phyloP scores from a whole-genome alignment of 1,284 basidiomycete species.

The Boletus sp. region DNA sequence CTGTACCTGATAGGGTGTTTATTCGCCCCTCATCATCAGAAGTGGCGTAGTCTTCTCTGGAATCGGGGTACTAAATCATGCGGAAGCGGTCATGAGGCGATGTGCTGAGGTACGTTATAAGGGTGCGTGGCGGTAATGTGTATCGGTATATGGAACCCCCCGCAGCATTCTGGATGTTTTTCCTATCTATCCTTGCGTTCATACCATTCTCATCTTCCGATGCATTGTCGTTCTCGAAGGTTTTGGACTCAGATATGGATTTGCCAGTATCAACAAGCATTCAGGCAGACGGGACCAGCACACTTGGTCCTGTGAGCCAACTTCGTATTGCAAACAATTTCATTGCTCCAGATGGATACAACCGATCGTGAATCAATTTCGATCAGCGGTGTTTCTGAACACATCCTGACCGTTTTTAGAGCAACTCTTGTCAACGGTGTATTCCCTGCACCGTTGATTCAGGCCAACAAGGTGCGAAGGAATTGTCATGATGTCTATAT shows the following conservation, averaged over 20 bases:
- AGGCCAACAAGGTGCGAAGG: constrained; percentile 28
- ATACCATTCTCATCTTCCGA: constrained; percentile 9
- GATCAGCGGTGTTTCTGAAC: neutral
- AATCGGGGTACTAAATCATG: too few species aligned
- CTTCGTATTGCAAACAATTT: constrained; percentile 31
- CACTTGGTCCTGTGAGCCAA: constrained; percentile 23
- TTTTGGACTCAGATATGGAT: neutral
- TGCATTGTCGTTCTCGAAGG: constrained; percentile 1
- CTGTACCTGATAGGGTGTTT: neutral
- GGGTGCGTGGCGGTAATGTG: neutral
- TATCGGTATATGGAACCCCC: neutral
- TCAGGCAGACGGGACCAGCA: neutral
- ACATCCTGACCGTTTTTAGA: constrained; percentile 15
- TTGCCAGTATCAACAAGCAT: neutral
- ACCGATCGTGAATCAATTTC: constrained; percentile 34
- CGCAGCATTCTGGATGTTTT: constrained; percentile 12
- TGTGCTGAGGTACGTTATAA: neutral
- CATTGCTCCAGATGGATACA: constrained; percentile 42
- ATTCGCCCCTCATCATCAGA: too few species aligned
- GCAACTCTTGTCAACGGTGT: constrained; percentile 27
- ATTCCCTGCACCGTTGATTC: constrained; percentile 33
- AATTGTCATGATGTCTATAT: neutral
- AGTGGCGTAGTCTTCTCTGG: neutral
- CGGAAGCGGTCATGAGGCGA: neutral
- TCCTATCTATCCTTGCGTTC: constrained; percentile 7